Conservation (phyloP, 805 yeast species). For the Yamadazyma olivae region DNA sequence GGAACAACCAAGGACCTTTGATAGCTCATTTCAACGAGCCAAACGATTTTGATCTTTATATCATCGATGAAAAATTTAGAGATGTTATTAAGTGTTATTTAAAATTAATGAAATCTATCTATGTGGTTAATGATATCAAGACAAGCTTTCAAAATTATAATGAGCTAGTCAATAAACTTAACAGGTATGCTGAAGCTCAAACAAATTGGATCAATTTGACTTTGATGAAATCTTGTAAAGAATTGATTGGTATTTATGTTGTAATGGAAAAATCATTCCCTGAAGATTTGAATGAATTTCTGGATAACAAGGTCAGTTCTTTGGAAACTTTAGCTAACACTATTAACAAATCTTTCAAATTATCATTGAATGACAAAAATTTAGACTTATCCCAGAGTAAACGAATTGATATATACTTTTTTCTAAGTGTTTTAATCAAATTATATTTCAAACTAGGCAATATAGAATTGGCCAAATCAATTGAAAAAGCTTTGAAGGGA, state of each 20-base stretch:
- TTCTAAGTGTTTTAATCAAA: conserved; percentile 66
- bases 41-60: conserved; percentile 38
- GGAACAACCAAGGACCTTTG: conserved; percentile 23
- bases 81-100: conserved; percentile 31
- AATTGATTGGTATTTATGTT: conserved; percentile 38
- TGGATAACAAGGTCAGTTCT: conserved; percentile 14
- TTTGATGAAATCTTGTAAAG: conserved; percentile 37
- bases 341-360: conserved; percentile 69
- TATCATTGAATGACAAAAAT: conserved; percentile 76
- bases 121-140: conserved; percentile 29
- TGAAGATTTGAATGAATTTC: conserved; percentile 18
- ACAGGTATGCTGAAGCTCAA: conserved; percentile 52
- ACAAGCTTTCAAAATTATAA: conserved; percentile 31
- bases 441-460: conserved; percentile 66
- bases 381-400: conserved; percentile 49
- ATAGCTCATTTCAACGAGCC: conserved; percentile 34
- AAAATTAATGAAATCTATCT: conserved; percentile 32
- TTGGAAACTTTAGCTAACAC: conserved; percentile 59
- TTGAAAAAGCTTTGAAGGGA: conserved; percentile 65
- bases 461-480: conserved; percentile 68
- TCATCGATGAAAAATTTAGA: conserved; percentile 34
- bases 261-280: conserved; percentile 30
- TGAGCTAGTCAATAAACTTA: conserved; percentile 43
- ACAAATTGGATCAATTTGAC: conserved; percentile 51
- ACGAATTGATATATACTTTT: conserved; percentile 63